Percentiles rank a stretch among this genome's conserved stretches.
Conservation (phyloP, 192 early-diverging fungal species). For the Jimgerdemannia flammicorona region DNA sequence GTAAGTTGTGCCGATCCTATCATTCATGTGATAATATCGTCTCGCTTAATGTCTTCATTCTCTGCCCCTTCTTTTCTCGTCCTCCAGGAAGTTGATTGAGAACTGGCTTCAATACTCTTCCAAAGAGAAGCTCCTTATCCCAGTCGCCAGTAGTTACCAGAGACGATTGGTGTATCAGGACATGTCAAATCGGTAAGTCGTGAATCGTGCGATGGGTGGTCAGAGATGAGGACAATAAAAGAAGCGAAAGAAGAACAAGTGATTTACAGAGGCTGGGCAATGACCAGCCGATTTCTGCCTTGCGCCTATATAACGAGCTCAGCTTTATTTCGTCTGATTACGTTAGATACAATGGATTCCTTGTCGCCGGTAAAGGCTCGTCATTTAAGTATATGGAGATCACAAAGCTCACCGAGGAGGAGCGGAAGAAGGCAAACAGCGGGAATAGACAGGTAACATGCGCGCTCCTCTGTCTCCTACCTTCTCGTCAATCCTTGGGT, state of each 20-base stretch:
- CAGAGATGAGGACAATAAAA: neutral
- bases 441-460: constrained; percentile 3
- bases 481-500: neutral
- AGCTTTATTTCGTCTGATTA: neutral
- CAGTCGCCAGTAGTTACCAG: constrained; percentile 59
- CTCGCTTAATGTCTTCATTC: neutral
- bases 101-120: constrained; percentile 38
- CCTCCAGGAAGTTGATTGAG: constrained; percentile 22
- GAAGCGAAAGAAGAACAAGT: no score
- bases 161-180: constrained; percentile 77
- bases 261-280: no score
- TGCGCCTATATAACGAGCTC: neutral
- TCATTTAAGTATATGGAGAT: constrained; percentile 36
- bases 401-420: constrained; percentile 42
- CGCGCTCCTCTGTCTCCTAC: neutral
- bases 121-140: constrained; percentile 22
- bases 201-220: neutral
- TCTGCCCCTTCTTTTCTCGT: neutral
- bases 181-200: constrained; percentile 36
- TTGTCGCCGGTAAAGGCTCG: constrained; percentile 29
- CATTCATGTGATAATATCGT: no score
- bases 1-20: constrained; percentile 13
- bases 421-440: constrained; percentile 23
- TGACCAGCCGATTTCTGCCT: no score
- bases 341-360: constrained; percentile 41